Percentiles rank a stretch among this genome's conserved stretches.
Evolutionary conservation across 2,329 filamentous ascomycete species (phyloP).

Genomic region (Pseudocercospora ulei): DNA sequence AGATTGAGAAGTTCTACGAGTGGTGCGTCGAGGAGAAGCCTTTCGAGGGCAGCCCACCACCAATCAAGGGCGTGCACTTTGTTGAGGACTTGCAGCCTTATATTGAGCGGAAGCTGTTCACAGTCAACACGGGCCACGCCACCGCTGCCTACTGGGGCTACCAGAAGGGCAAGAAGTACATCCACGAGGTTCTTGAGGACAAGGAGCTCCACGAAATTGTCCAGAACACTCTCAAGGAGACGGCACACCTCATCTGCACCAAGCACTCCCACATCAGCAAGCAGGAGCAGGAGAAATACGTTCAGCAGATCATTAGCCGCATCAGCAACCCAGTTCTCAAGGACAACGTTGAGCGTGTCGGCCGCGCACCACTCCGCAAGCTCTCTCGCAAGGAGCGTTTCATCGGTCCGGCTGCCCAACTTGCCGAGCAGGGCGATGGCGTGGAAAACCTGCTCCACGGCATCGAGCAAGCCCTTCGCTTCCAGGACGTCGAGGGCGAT

Average conservation of each 20-base stretch:
- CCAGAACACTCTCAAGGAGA: constrained; percentile 70
- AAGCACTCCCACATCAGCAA: constrained; percentile 66
- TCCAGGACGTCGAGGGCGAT: constrained; percentile 88
- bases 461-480: constrained; percentile 84
- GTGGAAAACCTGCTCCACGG: constrained; percentile 67
- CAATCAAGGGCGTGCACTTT: constrained; percentile 83
- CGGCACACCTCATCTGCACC: constrained; percentile 69
- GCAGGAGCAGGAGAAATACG: constrained; percentile 72
- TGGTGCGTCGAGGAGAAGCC: constrained; percentile 90
- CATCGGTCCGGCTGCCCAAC: constrained; percentile 78
- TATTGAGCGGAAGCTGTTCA: constrained; percentile 99
- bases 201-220: constrained; percentile 70
- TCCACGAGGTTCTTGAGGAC: constrained; percentile 81
- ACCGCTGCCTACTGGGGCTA: constrained; percentile 94
- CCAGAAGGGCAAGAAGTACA: constrained; percentile 72
- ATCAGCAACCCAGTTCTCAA: constrained; percentile 91
- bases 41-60: constrained; percentile 59
- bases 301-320: constrained; percentile 80
- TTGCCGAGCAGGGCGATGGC: constrained; percentile 69
- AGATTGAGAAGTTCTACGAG: constrained; percentile 97
- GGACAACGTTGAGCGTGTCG: constrained; percentile 89
- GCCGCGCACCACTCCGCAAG: constrained; percentile 88
- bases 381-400: constrained; percentile 91
- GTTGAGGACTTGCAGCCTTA: constrained; percentile 85
- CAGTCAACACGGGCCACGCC: constrained; percentile 95